Conservation (phyloP, 106 monocot species). For the Platanthera zijinensis region DNA sequence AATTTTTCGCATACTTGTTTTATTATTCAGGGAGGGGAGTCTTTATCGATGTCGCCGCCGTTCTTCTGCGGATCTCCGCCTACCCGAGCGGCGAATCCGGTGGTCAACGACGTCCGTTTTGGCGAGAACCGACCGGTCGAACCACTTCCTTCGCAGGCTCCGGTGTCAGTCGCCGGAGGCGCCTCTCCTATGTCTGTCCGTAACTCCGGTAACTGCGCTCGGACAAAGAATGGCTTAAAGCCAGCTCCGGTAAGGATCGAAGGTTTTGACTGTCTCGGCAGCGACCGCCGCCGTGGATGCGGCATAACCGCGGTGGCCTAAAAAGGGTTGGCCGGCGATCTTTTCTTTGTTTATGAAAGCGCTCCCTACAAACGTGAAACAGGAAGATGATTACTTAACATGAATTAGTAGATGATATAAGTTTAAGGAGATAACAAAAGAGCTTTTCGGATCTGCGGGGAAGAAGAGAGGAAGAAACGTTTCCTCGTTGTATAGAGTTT, state of each 20-base stretch:
- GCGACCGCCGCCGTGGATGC: constrained; percentile 11
- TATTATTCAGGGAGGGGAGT: constrained; percentile 4
- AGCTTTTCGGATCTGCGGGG: background rate
- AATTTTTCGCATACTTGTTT: background rate
- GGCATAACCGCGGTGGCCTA: constrained; percentile 21
- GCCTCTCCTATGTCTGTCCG: constrained; percentile 1
- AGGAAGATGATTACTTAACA: background rate
- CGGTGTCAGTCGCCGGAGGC: background rate
- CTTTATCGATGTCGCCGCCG: constrained; percentile 24
- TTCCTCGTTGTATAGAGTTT: background rate
- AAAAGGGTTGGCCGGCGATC: constrained; percentile 1
- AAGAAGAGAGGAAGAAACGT: background rate
- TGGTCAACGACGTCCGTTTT: constrained; percentile 36
- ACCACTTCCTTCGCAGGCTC: background rate
- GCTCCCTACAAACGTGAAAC: background rate
- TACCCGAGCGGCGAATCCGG: constrained; percentile 29
- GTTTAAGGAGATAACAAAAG: background rate
- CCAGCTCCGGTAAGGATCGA: constrained; percentile 27
- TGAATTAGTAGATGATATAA: background rate
- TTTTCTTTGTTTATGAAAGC: background rate
- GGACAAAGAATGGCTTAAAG: constrained; percentile 11
- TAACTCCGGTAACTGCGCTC: background rate
- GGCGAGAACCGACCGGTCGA: constrained; percentile 8
- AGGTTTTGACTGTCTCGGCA: constrained; percentile 31
- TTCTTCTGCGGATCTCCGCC: constrained; percentile 48